Evolutionary conservation across 2,329 filamentous ascomycete genomes (phyloP), one percentile per base, ranked within the genome.

Genomic region (Diatrype stigma): DNA sequence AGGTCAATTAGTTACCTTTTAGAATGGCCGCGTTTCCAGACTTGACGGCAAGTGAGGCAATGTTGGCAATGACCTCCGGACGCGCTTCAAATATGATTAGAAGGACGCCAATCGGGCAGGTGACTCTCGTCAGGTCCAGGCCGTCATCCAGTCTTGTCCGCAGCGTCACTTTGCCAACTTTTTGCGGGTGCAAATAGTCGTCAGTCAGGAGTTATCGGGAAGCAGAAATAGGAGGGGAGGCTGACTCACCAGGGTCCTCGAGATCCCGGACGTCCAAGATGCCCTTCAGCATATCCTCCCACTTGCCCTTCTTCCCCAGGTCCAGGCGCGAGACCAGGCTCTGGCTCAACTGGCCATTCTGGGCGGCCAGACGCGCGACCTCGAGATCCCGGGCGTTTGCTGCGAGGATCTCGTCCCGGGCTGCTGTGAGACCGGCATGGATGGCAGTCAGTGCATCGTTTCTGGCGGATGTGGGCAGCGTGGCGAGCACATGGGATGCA

Each of bases 61-160:
- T 97, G 70, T 99, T 99, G 66, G 93, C 94, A 65, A 99, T 96
- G 58, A 99, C 94, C 73, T 99, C 94, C 6, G 94, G 94, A 7
- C 94, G 87, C 34, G 94, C 94, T 73, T 99, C 94, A 66, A 99
- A 99, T 65, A 99, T 97, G 72, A 99, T 94, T 59, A 99, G 81
- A 40, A 99, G 82, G n/a, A 97, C 92, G 53, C 94, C 94, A 60
- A 99, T 97, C 6, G 94, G 94, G 67, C 90, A 96, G 38, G 90
- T 91, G 45, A 96, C 88, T 56, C 92, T 85, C 67, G 96, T 90
- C 53, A 99, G 80, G 48, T 86, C 79, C 48, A 99, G 80, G 48
- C 86, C 87, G 60, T 96, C 88, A 68, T 97, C 94, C 11, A 99
- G 80, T 51, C 86, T 81, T 42, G 91, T 97, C 56, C 87, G 84